Percentiles rank a stretch among this genome's conserved stretches.
Conservation (phyloP, 2,329 filamentous ascomycete species). For the Colletotrichum sp. region DNA sequence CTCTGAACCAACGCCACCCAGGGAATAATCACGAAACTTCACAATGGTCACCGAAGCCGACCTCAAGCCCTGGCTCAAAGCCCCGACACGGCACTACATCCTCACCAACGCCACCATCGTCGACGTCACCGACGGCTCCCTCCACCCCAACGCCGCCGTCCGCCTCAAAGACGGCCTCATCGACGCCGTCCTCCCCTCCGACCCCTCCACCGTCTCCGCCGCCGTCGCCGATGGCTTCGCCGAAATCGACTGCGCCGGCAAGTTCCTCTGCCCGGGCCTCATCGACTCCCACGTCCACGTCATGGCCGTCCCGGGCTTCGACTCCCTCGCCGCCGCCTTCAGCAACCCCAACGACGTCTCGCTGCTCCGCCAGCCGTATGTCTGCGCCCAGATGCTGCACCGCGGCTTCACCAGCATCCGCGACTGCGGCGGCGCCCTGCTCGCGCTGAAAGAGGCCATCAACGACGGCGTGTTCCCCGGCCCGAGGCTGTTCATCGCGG, state of each 20-base stretch:
- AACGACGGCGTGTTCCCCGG: conserved; percentile 59
- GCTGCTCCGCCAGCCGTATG: conserved; percentile 52
- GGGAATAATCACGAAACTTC: not conserved
- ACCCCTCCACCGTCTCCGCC: not conserved
- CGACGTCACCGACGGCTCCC: conserved; percentile 38
- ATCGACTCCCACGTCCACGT: conserved; percentile 33
- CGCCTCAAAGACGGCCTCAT: conserved; percentile 40
- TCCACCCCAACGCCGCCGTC: conserved; percentile 33
- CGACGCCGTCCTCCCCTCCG: conserved; percentile 23
- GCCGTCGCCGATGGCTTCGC: conserved; percentile 26
- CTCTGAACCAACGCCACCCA: not conserved
- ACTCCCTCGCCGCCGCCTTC: conserved; percentile 27
- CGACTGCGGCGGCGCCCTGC: conserved; percentile 61
- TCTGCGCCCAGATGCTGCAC: conserved; percentile 54
- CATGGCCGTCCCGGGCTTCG: conserved; percentile 31
- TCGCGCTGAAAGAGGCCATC: conserved; percentile 61
- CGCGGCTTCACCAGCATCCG: conserved; percentile 65
- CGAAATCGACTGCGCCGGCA: conserved; percentile 27
- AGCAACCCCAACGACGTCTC: conserved; percentile 39
- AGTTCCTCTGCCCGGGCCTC: conserved; percentile 31
- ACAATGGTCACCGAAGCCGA: conserved; percentile 28
- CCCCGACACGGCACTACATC: conserved; percentile 32
- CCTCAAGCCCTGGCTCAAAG: conserved; percentile 38
- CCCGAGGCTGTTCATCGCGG: conserved; percentile 60
- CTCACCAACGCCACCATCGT: conserved; percentile 50